Evolutionary conservation across 2,329 filamentous ascomycete species (phyloP), one percentile per base, ranked within the genome.

Genomic region (Aureobasidium sp.): DNA sequence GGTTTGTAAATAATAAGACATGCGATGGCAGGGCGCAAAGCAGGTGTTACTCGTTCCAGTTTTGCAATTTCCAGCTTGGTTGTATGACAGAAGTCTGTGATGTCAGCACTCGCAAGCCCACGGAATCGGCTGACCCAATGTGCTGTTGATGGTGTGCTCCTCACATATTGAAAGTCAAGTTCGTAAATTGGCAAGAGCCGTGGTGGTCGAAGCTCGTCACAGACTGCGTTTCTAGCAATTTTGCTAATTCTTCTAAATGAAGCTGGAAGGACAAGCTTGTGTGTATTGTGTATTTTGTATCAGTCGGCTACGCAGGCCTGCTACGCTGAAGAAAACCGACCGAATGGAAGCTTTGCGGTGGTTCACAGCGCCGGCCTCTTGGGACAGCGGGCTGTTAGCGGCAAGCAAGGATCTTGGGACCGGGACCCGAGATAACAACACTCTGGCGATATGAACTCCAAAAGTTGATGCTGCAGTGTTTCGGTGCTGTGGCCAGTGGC

Each of bases 321-420:
- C 57, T 47, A 39, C 47, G 47, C 57, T 52, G 57, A 52, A 61
- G 57, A 52, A 61, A 48, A 41, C 57, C 57, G 57, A 61, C 44
- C 23, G 57, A 44, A 15, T 52, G 57, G 57, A 61, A 61, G 57
- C 37, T 61, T 61, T 61, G 47, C 27, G 26, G n/a, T 61, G 57
- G 57, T 61, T 61, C 37, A 44, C 47, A 61, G 57, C 57, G 46
- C 57, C 57, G 47, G 57, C 47, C 36, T 52, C 36, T 61, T 61
- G 57, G 57, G 57, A 61, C 57, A 61, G 57, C 46, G 47, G 57
- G 47, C 37, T 52, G 47, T 52, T 61, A 61, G 57, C 57, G 56
- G 57, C 57, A 61, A 61, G 57, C 57, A 61, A 47, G 57, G 57
- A 52, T 61, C 57, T 52, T 61, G 57, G 57, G 27, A 61, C 57